A percentile compares a stretch with the other conserved stretches of the same genome.
Conservation (phyloP, 176 grass and related monocot species). For the Tillandsia leiboldiana region DNA sequence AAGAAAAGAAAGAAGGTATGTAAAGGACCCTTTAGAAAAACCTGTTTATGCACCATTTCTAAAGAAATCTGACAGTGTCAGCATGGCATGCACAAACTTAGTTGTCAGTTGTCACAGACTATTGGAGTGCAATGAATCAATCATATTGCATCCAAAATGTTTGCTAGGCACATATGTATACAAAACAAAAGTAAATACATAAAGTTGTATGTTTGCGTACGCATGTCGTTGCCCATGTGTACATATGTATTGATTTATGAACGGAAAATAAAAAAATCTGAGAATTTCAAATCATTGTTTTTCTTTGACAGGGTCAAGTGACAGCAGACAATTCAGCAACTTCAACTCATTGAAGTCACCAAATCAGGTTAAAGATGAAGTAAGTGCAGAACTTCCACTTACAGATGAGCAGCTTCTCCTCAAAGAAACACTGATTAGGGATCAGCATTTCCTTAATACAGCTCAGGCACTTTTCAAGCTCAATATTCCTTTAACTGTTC, state of each 20-base stretch:
- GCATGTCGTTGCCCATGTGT: too few relatives aligned
- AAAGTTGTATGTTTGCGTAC: too few relatives aligned
- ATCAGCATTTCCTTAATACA: constrained; percentile 49
- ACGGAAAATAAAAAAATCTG: too few relatives aligned
- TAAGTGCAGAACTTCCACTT: constrained; percentile 21
- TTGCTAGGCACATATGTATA: background rate
- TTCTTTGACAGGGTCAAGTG: too few relatives aligned
- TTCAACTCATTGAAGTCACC: background rate
- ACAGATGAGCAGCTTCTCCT: constrained; percentile 55
- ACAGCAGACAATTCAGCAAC: background rate
- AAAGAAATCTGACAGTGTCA: too few relatives aligned
- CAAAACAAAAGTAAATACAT: background rate
- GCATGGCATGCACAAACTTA: background rate
- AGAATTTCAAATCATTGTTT: too few relatives aligned
- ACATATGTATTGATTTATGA: too few relatives aligned
- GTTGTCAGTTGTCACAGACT: background rate
- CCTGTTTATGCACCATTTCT: background rate
- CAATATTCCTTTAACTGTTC: constrained; percentile 17
- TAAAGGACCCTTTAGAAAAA: background rate
- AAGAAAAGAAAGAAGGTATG: constrained; percentile 30
- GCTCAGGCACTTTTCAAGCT: constrained; percentile 37
- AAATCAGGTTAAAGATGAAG: background rate
- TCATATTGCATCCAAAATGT: too few relatives aligned
- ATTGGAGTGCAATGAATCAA: too few relatives aligned
- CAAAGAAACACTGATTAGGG: constrained; percentile 33